A percentile compares a stretch with the other conserved stretches of the same genome.
Conservation (phyloP, 352 stramenopile genomes). For the Globisporangium cederbergense region DNA sequence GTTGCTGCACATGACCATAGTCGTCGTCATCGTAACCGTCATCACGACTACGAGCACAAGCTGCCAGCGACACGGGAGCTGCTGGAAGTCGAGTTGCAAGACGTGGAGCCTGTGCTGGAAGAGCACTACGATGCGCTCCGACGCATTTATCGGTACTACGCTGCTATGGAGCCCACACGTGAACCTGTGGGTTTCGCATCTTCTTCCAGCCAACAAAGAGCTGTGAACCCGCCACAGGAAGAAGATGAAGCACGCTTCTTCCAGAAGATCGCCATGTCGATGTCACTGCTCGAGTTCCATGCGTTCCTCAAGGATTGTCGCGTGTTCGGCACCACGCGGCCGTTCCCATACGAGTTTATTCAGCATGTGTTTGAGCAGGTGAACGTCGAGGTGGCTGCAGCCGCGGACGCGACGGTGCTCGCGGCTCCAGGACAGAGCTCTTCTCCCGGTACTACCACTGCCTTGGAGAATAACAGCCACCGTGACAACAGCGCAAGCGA, state of each 20-base stretch:
- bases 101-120: constrained; percentile 35
- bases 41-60: constrained; percentile 11
- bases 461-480: background rate
- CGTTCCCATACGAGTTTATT: constrained; percentile 63
- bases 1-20: background rate
- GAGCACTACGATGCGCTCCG: constrained; percentile 45
- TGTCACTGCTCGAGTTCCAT: constrained; percentile 67
- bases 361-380: constrained; percentile 53
- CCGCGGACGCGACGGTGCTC: constrained; percentile 21
- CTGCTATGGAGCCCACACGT: constrained; percentile 36
- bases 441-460: background rate
- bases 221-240: background rate
- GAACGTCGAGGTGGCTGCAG: constrained; percentile 33
- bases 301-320: constrained; percentile 65
- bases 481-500: constrained; percentile 26
- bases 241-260: constrained; percentile 58
- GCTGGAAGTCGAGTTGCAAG: constrained; percentile 28
- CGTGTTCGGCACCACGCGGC: constrained; percentile 42
- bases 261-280: constrained; percentile 56
- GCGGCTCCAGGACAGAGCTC: constrained; percentile 8
- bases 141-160: constrained; percentile 54
- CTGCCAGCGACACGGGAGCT: constrained; percentile 14
- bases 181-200: background rate
- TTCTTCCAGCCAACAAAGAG: constrained; percentile 12
- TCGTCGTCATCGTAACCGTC: too few species aligned